Conservation (phyloP, 2,329 filamentous ascomycete species). For the Cladophialophora immunda region DNA sequence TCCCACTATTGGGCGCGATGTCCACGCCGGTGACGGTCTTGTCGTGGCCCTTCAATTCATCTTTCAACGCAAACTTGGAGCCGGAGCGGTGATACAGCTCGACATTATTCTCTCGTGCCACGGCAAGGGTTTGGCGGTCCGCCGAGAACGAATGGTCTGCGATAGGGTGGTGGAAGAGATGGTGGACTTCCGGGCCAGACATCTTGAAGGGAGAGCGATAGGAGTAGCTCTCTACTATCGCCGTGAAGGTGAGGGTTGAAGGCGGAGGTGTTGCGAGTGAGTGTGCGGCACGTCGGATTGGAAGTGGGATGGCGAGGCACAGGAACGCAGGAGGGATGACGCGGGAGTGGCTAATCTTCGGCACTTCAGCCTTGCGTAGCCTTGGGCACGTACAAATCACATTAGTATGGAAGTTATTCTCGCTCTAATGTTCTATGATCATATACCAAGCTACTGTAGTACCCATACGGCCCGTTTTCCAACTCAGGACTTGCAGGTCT, state of each 20-base stretch:
- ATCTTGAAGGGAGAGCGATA: constrained; percentile 72
- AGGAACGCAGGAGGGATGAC: constrained; percentile 16
- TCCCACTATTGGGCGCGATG: constrained; percentile 87
- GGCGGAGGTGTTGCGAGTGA: neutral
- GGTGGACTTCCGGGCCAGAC: constrained; percentile 88
- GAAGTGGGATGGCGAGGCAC: constrained; percentile 19
- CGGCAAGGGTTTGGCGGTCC: constrained; percentile 86
- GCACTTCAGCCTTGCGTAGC: constrained; percentile 20
- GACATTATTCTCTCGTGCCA: constrained; percentile 87
- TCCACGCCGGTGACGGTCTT: constrained; percentile 97
- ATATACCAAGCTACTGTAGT: neutral
- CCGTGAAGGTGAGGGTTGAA: constrained; percentile 35
- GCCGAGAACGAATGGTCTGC: constrained; percentile 98
- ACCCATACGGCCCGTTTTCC: neutral
- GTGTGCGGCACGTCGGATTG: constrained; percentile 2
- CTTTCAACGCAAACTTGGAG: constrained; percentile 80
- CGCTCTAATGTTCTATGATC: neutral
- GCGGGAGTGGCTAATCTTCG: constrained; percentile 31
- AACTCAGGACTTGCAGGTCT: neutral
- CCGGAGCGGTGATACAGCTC: constrained; percentile 84
- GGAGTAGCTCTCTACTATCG: constrained; percentile 99
- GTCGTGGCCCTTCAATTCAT: constrained; percentile 95
- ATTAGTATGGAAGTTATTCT: neutral
- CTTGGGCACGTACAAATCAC: constrained; percentile 4
- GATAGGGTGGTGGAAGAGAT: constrained; percentile 95